Evolutionary conservation across 148 eudicot genomes (phyloP).

Genomic region (Vaccinium macrocarpon): DNA sequence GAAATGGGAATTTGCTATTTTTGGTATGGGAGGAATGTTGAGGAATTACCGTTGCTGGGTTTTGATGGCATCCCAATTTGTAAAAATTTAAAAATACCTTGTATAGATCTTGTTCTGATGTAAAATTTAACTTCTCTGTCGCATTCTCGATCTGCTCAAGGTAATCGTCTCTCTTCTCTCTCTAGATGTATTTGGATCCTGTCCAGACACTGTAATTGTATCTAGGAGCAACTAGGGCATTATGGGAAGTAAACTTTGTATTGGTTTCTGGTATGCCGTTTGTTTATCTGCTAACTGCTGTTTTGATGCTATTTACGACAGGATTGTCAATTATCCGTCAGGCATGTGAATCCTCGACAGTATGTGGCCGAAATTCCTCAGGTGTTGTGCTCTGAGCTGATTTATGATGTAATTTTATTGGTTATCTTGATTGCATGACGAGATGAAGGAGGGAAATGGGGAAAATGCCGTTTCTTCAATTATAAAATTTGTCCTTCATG

Average conservation of each 20-base stretch:
- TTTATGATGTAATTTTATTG: neutral
- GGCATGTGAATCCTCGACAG: slow-evolving; percentile 88
- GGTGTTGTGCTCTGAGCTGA: slow-evolving; percentile 38
- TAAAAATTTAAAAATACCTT: too few species aligned
- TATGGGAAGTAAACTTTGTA: neutral
- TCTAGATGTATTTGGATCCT: neutral
- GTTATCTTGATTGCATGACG: neutral
- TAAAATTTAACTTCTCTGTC: too few species aligned
- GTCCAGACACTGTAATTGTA: neutral
- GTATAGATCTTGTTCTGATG: too few species aligned
- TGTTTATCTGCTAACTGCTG: neutral
- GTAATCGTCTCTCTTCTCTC: slow-evolving; percentile 19
- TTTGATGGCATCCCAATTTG: too few species aligned
- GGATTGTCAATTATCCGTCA: slow-evolving; percentile 95
- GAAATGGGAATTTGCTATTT: slow-evolving; percentile 83
- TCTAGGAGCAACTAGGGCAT: neutral
- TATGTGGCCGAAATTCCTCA: slow-evolving; percentile 95
- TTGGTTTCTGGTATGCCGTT: neutral
- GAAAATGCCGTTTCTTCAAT: neutral
- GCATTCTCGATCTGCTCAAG: slow-evolving; percentile 86
- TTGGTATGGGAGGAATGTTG: slow-evolving; percentile 70
- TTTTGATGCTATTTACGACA: slow-evolving; percentile 28
- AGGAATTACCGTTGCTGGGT: too few species aligned
- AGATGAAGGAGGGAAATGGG: neutral
- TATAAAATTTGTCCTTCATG: neutral